Percentiles rank a stretch among this genome's conserved stretches.
Conservation (phyloP, 345 rosid species). For the Leavenworthia alabamica region DNA sequence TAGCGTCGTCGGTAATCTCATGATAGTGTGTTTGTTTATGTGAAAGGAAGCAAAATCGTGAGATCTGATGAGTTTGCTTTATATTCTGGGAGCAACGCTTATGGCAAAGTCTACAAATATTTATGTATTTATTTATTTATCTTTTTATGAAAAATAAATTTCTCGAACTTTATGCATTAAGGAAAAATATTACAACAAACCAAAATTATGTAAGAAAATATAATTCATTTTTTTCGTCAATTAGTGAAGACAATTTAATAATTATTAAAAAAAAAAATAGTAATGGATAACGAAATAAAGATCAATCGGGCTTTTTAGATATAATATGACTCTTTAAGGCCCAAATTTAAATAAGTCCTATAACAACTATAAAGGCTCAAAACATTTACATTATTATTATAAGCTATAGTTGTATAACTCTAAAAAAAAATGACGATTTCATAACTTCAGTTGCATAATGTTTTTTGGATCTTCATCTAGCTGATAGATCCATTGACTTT, state of each 20-base stretch:
- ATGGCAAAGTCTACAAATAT: neutral
- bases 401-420: too few species aligned
- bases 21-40: conserved; percentile 7
- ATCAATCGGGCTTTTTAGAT: neutral
- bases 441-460: too few species aligned
- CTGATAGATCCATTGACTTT: too few species aligned
- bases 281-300: too few species aligned
- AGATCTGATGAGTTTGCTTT: conserved; percentile 28
- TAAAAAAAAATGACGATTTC: too few species aligned
- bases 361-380: too few species aligned
- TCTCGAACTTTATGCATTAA: neutral
- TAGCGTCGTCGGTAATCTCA: conserved; percentile 24
- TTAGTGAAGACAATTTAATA: too few species aligned
- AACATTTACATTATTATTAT: too few species aligned
- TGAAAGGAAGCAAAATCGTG: neutral
- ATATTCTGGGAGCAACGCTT: conserved; percentile 4
- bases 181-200: neutral
- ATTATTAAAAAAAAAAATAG: neutral
- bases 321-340: neutral
- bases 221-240: too few species aligned
- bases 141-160: too few species aligned
- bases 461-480: too few species aligned
- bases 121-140: neutral
- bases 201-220: too few species aligned
- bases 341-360: neutral